phyloP scores from a whole-genome alignment of 768 basidiomycete genomes.

The Tricholoma hemisulphureum region DNA sequence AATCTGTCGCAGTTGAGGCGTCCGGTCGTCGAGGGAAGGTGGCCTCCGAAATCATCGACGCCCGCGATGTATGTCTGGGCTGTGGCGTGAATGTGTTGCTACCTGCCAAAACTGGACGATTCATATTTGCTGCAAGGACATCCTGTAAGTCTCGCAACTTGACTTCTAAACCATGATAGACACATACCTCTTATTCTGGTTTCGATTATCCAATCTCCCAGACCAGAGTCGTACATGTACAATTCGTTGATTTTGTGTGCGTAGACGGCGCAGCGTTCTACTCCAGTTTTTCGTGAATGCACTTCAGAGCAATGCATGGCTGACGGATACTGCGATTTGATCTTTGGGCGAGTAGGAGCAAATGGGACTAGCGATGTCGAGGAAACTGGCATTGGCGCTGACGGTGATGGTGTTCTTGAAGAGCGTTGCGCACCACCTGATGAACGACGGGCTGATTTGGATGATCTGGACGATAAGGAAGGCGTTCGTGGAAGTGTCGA shows the following conservation, averaged over 20 bases:
- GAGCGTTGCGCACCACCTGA: slow-evolving; percentile 35
- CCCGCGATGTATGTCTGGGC: slow-evolving; percentile 65
- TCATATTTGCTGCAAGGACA: slow-evolving; percentile 26
- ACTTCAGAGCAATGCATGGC: slow-evolving; percentile 76
- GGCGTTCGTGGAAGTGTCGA: slow-evolving; percentile 68
- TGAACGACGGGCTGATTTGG: slow-evolving; percentile 21
- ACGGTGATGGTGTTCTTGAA: slow-evolving; percentile 38
- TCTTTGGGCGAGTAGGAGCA: slow-evolving; percentile 27
- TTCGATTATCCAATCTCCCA: slow-evolving; percentile 71
- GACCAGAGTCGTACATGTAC: slow-evolving; percentile 69
- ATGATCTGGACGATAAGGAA: slow-evolving; percentile 49
- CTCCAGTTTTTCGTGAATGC: slow-evolving; percentile 45
- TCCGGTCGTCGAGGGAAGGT: slow-evolving; percentile 82
- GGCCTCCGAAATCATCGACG: slow-evolving; percentile 70
- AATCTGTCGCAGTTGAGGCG: slow-evolving; percentile 74
- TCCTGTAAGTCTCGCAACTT: slow-evolving; percentile 1
- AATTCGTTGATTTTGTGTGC: slow-evolving; percentile 84
- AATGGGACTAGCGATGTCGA: neutral
- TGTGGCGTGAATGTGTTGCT: slow-evolving; percentile 47
- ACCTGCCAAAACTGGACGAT: slow-evolving; percentile 34
- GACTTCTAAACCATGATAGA: slow-evolving; percentile 2
- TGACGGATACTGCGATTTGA: slow-evolving; percentile 46
- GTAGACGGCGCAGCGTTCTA: slow-evolving; percentile 73
- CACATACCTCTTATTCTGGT: slow-evolving; percentile 55
- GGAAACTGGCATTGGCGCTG: slow-evolving; percentile 1